Evolutionary conservation across 1,139 yeast genomes (phyloP), one percentile per base, ranked within the genome.

Genomic region (Kluyveromyces marxianus): DNA sequence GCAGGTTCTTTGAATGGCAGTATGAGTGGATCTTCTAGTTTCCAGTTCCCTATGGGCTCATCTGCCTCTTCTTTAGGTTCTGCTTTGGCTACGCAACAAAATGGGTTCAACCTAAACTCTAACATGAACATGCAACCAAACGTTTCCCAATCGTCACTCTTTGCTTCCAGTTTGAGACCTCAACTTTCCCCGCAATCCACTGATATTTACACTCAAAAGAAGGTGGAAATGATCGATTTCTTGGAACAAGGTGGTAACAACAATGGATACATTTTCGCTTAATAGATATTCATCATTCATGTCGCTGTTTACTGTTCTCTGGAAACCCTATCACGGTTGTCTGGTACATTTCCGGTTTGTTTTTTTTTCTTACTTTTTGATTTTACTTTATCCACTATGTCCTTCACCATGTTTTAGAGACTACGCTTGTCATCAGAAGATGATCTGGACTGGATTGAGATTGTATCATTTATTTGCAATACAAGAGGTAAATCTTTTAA

Each of bases 201-300:
- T 32, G 53, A 50, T 32, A 37, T 45, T 10, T 54, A 46, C 42
- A 51, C 48, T 39, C 47, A 50, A 35, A 46, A 45, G 21, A 49
- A 46, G 37, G 47, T 46, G 26, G 51, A 50, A 25, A 48, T 50
- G 32, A 42, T 58, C 42, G 55, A 56, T 36, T 51, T 60, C 43
- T 43, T 58, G 42, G 60, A 58, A 42, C 54, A 50, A 43, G 60
- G 58, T 8, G 56, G 60, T 44, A 58, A 56, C n/a, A 56, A 58
- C 41, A 57, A 56, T 37, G 59, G 59, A 3, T 54, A 47, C 42
- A 47, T 56, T 40, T 56, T 52, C 45, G 54, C 57, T 39, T 55
- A 44, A 49, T 31, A 14, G 21, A 14, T 14, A 14, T 7, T 14
- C 27, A 3, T 25, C 24, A 32, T 32, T 32, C 14, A 2, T 10